Percentiles rank a stretch among this genome's conserved stretches.
Conservation (phyloP, 2,329 filamentous ascomycete genomes). For the Xylaria arbuscula region DNA sequence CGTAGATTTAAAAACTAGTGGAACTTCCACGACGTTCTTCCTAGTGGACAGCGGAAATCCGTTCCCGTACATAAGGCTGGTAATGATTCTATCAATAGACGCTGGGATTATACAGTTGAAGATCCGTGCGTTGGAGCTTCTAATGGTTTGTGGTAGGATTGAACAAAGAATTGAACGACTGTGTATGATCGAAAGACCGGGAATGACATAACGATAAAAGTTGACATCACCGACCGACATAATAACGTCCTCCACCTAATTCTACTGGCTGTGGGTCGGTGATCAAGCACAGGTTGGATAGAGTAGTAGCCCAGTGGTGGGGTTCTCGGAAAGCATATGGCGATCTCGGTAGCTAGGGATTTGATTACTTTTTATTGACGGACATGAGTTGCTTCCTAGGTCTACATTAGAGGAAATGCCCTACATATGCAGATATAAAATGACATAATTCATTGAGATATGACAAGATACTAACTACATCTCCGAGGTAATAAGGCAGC, state of each 20-base stretch:
- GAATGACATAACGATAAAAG: slow-evolving; percentile 6
- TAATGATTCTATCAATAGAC: background rate
- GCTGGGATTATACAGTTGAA: background rate
- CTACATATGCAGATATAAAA: background rate
- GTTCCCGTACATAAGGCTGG: background rate
- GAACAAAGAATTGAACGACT: background rate
- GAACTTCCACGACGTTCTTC: background rate
- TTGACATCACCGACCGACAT: background rate
- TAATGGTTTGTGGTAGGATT: background rate
- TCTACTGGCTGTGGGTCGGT: slow-evolving; percentile 16
- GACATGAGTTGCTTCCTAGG: background rate
- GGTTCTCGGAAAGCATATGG: background rate
- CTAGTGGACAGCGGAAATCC: too few species aligned
- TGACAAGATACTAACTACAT: background rate
- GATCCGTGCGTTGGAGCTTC: background rate
- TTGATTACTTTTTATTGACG: background rate
- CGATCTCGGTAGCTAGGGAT: background rate
- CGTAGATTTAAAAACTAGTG: background rate
- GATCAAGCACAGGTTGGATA: slow-evolving; percentile 15
- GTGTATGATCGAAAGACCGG: background rate
- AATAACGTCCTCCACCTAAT: background rate
- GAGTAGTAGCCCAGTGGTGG: slow-evolving; percentile 5
- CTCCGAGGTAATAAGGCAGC: background rate
- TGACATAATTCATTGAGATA: background rate
- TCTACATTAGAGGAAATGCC: background rate